These are phyloP conservation scores for Aspergillus arachidicola DNA, from an alignment of 2,329 filamentous ascomycete genomes.

Conservation along the genomic window DNA sequence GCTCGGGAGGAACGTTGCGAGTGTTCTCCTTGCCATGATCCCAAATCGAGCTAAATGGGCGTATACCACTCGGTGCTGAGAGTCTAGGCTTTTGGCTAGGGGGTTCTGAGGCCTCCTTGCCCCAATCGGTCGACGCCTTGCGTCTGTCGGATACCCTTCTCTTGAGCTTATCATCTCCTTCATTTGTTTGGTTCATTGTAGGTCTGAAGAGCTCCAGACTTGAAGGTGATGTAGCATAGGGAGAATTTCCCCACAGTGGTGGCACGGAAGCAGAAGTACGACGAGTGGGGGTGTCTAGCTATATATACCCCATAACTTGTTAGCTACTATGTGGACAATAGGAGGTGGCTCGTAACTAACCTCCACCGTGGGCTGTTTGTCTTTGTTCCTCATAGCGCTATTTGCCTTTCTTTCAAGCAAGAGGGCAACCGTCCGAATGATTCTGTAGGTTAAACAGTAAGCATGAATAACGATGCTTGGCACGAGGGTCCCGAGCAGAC, in stretches of 20 bases:
- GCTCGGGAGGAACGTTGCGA: no score
- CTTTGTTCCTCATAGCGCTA: neutral
- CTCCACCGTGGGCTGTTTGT: neutral
- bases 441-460: slow-evolving; percentile 10
- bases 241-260: neutral
- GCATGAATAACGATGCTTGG: neutral
- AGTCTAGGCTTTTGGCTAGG: neutral
- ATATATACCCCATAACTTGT: neutral
- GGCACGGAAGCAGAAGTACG: neutral
- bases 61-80: neutral
- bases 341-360: neutral
- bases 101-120: neutral
- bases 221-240: neutral
- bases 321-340: neutral
- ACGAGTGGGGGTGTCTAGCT: neutral
- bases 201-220: neutral
- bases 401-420: slow-evolving; percentile 24
- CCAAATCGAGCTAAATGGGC: neutral
- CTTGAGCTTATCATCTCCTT: neutral
- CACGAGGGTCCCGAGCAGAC: slow-evolving; percentile 2
- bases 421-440: slow-evolving; percentile 18
- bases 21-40: neutral
- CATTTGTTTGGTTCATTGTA: neutral
- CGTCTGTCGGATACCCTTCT: neutral
- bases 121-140: neutral